Evolutionary conservation across 345 rosid genomes (phyloP).

Genomic region (Camelina laxa): DNA sequence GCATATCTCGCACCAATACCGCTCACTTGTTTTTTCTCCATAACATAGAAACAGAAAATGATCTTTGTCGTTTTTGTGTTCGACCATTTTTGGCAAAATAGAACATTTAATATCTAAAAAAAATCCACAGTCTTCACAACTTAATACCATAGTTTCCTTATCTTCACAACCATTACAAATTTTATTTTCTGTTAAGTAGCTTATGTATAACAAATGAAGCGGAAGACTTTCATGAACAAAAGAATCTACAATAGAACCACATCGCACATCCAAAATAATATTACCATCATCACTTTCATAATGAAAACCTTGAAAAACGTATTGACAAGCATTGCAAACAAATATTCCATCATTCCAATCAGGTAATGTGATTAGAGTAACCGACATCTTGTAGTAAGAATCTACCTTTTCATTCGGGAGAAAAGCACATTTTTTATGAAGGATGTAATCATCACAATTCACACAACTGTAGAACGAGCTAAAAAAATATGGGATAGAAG

Average conservation of each 20-base stretch:
- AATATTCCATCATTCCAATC: too few species aligned
- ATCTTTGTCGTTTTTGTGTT: conserved; percentile 23
- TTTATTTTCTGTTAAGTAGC: neutral
- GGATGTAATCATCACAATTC: conserved; percentile 19
- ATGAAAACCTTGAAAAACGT: too few species aligned
- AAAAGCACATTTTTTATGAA: conserved; percentile 25
- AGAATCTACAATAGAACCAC: conserved; percentile 29
- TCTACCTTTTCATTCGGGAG: conserved; percentile 12
- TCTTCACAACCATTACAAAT: conserved; percentile 26
- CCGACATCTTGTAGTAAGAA: neutral
- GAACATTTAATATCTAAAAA: conserved; percentile 18
- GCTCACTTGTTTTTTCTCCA: neutral
- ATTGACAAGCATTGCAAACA: too few species aligned
- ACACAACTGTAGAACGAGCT: conserved; percentile 16
- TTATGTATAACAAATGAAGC: conserved; percentile 12
- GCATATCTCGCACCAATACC: conserved; percentile 25
- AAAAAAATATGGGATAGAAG: neutral
- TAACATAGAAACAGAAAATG: conserved; percentile 19
- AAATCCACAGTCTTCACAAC: conserved; percentile 22
- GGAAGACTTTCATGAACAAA: conserved; percentile 28
- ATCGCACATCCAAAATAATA: conserved; percentile 7
- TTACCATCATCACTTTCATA: too few species aligned
- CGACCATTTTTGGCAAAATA: conserved; percentile 22
- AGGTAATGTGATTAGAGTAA: too few species aligned
- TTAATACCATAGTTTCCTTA: neutral